Base-by-base conservation (phyloP, 306 rosid genomes). In the Herpetospermum pedunculosum region DNA sequence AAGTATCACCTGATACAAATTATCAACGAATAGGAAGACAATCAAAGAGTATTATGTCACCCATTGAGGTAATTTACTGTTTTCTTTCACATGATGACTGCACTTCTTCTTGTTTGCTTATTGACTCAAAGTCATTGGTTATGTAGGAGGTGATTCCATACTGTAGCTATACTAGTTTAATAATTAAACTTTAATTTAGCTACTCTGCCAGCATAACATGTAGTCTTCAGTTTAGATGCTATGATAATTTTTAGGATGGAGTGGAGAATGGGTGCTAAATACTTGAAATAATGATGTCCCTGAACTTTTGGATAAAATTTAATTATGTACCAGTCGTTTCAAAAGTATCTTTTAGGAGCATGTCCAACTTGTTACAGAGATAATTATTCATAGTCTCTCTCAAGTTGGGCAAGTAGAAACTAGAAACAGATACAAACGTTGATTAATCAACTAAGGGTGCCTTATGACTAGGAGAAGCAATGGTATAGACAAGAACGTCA, bases 31-130 rank as follows among this genome's bases (percentile, higher is more conserved):
- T 70, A 59, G 53, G 72, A 57, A 12, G 74, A 59, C 55, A 47
- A 55, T 52, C 6, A 29, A 76, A 60, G 62, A 78, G 86, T 54
- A 55, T 78, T 74, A 26, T 81, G 87, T 78, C 89, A 44, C 87
- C 92, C 26, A 73, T 85, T 40, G 77, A 81, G 92, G 97, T 91
- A 81, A 72, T 79, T 38, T 18, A 28, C 19, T 73, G 44, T 64
- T 47, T 77, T n/a, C 58, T 28, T 59, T 29, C 23, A 26, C 16
- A 23, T 47, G 28, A 13, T 15, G 21, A 43, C 13, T 37, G 2
- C 9, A 25, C 59, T 54, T 19, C 59, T 54, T 19, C 52, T 21
- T 6, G 37, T 72, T 46, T 43, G n/a, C 35, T 14, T 73, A 28
- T 19, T 29, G 32, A 21, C 12, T 62, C 70, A 34, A 18, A 34